Evolutionary conservation across 2,329 filamentous ascomycete genomes (phyloP).

Genomic region (Dactylellina sp.): DNA sequence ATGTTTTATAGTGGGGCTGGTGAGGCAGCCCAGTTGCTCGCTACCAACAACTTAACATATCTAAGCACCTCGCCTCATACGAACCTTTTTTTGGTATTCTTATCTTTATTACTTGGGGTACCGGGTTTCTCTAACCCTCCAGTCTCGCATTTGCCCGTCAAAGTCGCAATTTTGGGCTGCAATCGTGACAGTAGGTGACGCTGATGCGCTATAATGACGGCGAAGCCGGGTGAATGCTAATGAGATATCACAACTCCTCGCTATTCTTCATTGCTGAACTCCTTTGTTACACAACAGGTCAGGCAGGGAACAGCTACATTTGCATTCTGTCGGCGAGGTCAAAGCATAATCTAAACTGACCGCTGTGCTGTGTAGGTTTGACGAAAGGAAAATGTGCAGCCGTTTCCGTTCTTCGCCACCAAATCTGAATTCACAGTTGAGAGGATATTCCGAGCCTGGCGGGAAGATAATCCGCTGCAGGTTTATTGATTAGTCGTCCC

Average conservation of each 20-base stretch:
- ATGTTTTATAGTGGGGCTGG: conserved; percentile 13
- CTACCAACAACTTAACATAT: conserved; percentile 11
- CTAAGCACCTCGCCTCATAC: too few species aligned
- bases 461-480: conserved; percentile 7
- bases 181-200: too few species aligned
- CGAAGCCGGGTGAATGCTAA: too few species aligned
- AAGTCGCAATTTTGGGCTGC: too few species aligned
- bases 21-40: conserved; percentile 15
- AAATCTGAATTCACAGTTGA: background rate
- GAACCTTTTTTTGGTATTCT: background rate
- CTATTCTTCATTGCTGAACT: too few species aligned
- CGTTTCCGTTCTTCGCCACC: conserved; percentile 18
- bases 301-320: background rate
- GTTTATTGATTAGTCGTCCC: background rate
- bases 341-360: conserved; percentile 26
- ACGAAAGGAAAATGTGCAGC: conserved; percentile 14
- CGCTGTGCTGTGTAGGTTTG: background rate
- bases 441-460: conserved; percentile 3
- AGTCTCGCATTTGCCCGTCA: too few species aligned
- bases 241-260: too few species aligned
- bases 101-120: background rate
- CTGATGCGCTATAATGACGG: too few species aligned
- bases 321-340: conserved; percentile 22
- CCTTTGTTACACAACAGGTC: background rate
- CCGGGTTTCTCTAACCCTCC: too few species aligned